Evolutionary conservation across 176 grass and related monocot genomes (phyloP).

Genomic region (Musa troglodytarum): DNA sequence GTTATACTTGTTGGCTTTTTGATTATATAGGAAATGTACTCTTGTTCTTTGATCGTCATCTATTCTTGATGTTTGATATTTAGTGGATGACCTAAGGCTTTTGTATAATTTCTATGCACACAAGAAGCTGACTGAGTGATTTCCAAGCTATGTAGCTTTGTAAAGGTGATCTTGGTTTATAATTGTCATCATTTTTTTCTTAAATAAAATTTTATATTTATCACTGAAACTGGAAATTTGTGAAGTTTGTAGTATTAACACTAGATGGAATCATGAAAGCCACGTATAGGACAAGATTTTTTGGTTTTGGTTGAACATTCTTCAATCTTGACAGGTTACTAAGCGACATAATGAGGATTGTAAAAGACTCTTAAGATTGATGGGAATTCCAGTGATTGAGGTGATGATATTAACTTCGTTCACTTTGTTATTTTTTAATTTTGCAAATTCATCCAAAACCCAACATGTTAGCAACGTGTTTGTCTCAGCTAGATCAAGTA

Average conservation of each 20-base stretch:
- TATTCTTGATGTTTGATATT: no score
- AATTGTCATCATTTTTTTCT: neutral
- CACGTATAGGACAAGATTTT: neutral
- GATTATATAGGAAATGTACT: no score
- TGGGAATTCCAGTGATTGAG: constrained; percentile 83
- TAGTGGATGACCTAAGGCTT: no score
- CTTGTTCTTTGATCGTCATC: no score
- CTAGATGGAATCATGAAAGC: constrained; percentile 7
- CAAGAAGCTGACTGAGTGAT: neutral
- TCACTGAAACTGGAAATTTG: neutral
- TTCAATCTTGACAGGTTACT: constrained; percentile 37
- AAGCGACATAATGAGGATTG: constrained; percentile 79
- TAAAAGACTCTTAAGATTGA: constrained; percentile 67
- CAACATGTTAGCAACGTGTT: neutral
- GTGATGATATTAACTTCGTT: constrained; percentile 23
- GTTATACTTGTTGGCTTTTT: no score
- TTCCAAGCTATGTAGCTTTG: neutral
- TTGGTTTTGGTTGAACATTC: neutral
- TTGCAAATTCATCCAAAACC: neutral
- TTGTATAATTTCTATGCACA: no score
- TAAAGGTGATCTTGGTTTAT: neutral
- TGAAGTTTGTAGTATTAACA: neutral
- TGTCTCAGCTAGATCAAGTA: neutral
- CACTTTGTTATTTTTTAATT: constrained; percentile 8
- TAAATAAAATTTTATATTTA: neutral